Evolutionary conservation across 345 rosid genomes (phyloP).

Genomic region (Dovyalis caffra): DNA sequence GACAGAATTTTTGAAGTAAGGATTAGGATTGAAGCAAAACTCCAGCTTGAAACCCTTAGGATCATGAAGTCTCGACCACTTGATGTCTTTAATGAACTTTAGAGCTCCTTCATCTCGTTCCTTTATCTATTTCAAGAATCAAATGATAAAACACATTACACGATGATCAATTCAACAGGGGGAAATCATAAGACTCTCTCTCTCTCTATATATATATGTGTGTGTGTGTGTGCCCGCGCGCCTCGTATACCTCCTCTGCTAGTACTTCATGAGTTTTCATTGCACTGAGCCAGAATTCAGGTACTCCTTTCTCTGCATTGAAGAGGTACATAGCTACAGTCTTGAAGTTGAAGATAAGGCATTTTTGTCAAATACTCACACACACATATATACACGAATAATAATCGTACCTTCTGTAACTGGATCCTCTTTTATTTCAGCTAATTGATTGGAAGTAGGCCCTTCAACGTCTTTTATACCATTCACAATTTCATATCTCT

Average conservation of each 20-base stretch:
- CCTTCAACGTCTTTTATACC: slow-evolving; percentile 23
- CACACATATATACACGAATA: too few species aligned
- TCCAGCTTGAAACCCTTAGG: slow-evolving; percentile 35
- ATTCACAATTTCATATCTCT: slow-evolving; percentile 26
- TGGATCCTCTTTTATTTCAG: slow-evolving; percentile 6
- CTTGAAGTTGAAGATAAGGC: background rate
- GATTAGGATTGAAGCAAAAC: slow-evolving; percentile 31
- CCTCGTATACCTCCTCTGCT: slow-evolving; percentile 20
- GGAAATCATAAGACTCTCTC: too few species aligned
- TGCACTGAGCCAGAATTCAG: slow-evolving; percentile 27
- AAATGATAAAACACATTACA: background rate
- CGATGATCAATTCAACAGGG: background rate
- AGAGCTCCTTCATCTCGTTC: slow-evolving; percentile 37
- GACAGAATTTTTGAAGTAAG: slow-evolving; percentile 30
- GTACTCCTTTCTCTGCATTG: slow-evolving; percentile 23
- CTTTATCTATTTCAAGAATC: slow-evolving; percentile 18
- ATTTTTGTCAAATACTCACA: background rate
- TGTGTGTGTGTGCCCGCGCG: background rate
- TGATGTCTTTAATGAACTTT: slow-evolving; percentile 28
- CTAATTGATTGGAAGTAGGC: background rate
- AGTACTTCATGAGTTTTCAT: slow-evolving; percentile 21
- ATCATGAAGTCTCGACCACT: slow-evolving; percentile 22
- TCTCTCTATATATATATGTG: too few species aligned
- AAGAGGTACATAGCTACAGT: background rate
- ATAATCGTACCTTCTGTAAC: slow-evolving; percentile 5